phyloP scores from a whole-genome alignment of 495 filamentous ascomycete species.

The Tuber borchii region DNA sequence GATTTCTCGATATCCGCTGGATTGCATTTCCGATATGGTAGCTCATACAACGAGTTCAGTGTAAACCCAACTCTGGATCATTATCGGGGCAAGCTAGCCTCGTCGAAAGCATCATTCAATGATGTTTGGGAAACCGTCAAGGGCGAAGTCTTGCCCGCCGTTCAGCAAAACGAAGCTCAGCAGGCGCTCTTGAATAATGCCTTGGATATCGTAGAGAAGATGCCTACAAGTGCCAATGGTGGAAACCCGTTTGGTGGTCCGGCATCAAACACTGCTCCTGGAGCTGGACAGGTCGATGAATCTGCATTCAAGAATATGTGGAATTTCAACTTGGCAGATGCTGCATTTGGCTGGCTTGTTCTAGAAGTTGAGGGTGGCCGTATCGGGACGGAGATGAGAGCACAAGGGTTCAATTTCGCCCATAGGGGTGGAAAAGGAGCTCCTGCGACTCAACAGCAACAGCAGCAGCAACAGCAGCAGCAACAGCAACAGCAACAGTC shows the following conservation, averaged over 20 bases:
- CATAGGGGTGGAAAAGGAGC: slow-evolving; percentile 64
- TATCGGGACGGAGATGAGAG: slow-evolving; percentile 96
- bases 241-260: slow-evolving; percentile 94
- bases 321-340: slow-evolving; percentile 99
- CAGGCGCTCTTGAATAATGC: slow-evolving; percentile 85
- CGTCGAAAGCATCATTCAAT: slow-evolving; percentile 96
- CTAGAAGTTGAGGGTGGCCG: slow-evolving; percentile 88
- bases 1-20: slow-evolving; percentile 98
- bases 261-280: slow-evolving; percentile 55
- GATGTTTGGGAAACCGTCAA: slow-evolving; percentile 99
- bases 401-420: slow-evolving; percentile 98
- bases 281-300: slow-evolving; percentile 86
- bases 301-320: slow-evolving; percentile 99
- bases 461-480: slow-evolving; percentile 19
- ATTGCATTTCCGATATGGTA: slow-evolving; percentile 97
- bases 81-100: slow-evolving; percentile 98
- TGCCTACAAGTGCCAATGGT: slow-evolving; percentile 88
- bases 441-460: slow-evolving; percentile 32
- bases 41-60: slow-evolving; percentile 99
- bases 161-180: slow-evolving; percentile 85
- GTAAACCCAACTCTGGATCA: slow-evolving; percentile 97
- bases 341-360: slow-evolving; percentile 92
- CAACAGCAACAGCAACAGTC: slow-evolving; percentile 37
- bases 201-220: slow-evolving; percentile 83
- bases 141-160: slow-evolving; percentile 85